These are phyloP conservation scores for Perkinsela sp. DNA, from an alignment of 208 protist genomes.

Conservation along the genomic window DNA sequence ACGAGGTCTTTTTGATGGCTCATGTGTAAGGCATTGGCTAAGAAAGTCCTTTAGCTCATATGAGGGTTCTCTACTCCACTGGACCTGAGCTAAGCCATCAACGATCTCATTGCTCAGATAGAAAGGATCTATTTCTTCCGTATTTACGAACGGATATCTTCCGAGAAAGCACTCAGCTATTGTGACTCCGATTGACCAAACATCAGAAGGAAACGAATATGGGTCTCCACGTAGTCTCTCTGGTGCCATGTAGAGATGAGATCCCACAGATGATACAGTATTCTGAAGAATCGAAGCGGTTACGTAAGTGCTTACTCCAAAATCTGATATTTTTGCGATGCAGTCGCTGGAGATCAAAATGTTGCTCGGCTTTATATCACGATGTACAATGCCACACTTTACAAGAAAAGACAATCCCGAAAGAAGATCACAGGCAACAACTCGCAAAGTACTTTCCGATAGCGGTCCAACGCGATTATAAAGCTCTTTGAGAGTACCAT, in stretches of 20 bases:
- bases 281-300: slow-evolving; percentile 34
- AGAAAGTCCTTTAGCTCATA: background rate
- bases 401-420: slow-evolving; percentile 48
- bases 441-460: background rate
- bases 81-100: background rate
- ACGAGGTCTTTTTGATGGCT: background rate
- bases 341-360: slow-evolving; percentile 62
- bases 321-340: slow-evolving; percentile 67
- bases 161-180: slow-evolving; percentile 58
- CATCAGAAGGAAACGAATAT: slow-evolving; percentile 64
- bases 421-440: slow-evolving; percentile 37
- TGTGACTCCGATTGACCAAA: slow-evolving; percentile 68
- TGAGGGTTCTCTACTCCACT: background rate
- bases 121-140: slow-evolving; percentile 25
- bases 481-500: slow-evolving; percentile 48
- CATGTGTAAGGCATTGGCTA: background rate
- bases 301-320: slow-evolving; percentile 62
- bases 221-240: slow-evolving; percentile 50
- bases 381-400: slow-evolving; percentile 62
- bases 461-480: background rate
- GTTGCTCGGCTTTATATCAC: slow-evolving; percentile 91
- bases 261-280: slow-evolving; percentile 26
- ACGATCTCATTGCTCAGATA: background rate
- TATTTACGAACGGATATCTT: slow-evolving; percentile 25
- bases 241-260: slow-evolving; percentile 73